Base-by-base conservation (phyloP, 192 early-diverging fungal genomes). In the Backusella luteola region DNA sequence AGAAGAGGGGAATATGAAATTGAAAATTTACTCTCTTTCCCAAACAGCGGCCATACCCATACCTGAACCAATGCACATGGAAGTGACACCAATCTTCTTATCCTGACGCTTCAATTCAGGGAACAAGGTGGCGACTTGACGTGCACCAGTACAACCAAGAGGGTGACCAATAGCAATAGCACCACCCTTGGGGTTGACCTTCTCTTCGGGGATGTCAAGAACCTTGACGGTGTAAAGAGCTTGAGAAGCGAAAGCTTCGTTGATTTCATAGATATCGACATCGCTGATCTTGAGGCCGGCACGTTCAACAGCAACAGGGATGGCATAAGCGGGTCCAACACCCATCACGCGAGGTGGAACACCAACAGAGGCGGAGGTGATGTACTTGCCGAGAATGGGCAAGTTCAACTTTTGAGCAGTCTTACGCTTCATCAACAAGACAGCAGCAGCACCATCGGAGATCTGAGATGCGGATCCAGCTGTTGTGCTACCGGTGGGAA, bases 191-290 rank as follows among this genome's bases (percentile, higher is more conserved):
- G 96, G 96, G 87, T 99, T 99, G 79, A 98, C 96, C 89, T 95
- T 97, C 74, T 94, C 89, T 79, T 91, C 79, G 75, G 90, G 87
- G 38, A 99, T 91, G 38, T 91, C 91, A 66, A 96, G 93, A 80
- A 94, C 93, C 84, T 95, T 90, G 49, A 94, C 89, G 66, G 89
- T 93, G 88, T 96, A 97, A 67, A 97, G 91, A 29, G 96, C 94
- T 88, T 99, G 97, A 73, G 96, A 98, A 41, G 96, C 96, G 85
- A 99, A 99, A 34, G 97, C 97, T 88, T 99, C 97, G 88, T 99
- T 99, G 76, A 99, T 91, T 84, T 98, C 97, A 71, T 88, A 93
- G 75, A 99, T 83, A 76, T 93, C 96, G 38, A 99, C 85, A 81
- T 98, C 95, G 66, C 89, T 82, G 68, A 94, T 75, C 39, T 78